phyloP scores from a whole-genome alignment of 163 green algal species.

The Scenedesmus sp. region DNA sequence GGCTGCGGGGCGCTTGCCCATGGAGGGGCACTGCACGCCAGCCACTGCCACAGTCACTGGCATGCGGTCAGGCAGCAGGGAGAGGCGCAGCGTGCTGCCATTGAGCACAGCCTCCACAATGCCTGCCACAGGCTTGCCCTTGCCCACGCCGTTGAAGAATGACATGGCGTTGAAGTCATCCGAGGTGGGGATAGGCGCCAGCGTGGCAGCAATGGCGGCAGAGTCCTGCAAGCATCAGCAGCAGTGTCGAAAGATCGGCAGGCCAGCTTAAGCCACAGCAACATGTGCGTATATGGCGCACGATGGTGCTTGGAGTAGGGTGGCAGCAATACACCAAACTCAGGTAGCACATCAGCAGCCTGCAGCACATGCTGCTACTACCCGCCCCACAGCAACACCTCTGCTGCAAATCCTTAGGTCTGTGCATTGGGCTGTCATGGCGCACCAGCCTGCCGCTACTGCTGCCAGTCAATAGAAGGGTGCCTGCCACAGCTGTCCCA shows the following conservation, averaged over 20 bases:
- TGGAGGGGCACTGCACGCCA: conserved; percentile 84
- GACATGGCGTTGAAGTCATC: conserved; percentile 72
- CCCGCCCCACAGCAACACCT: too few relatives aligned
- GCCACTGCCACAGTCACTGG: conserved; percentile 78
- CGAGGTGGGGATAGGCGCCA: conserved; percentile 34
- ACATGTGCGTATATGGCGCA: not conserved
- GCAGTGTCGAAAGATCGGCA: not conserved
- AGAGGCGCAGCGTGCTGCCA: conserved; percentile 84
- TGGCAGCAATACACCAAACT: not conserved
- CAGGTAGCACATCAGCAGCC: too few relatives aligned
- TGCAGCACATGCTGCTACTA: too few relatives aligned
- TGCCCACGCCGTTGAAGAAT: conserved; percentile 81
- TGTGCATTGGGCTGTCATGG: too few relatives aligned
- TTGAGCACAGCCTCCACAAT: conserved; percentile 90
- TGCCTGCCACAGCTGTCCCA: too few relatives aligned
- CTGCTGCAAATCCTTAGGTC: too few relatives aligned
- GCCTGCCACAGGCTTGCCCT: conserved; percentile 82
- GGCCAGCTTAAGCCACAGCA: not conserved
- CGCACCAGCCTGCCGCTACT: too few relatives aligned
- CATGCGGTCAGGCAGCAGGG: conserved; percentile 80
- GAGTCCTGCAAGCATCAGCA: conserved; percentile 53
- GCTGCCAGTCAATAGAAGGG: too few relatives aligned
- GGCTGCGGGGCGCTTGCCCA: conserved; percentile 59
- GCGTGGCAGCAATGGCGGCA: conserved; percentile 38
- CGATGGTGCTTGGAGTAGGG: not conserved